phyloP scores from a whole-genome alignment of 2,329 filamentous ascomycete genomes.

The Berkeleyomyces basicola region DNA sequence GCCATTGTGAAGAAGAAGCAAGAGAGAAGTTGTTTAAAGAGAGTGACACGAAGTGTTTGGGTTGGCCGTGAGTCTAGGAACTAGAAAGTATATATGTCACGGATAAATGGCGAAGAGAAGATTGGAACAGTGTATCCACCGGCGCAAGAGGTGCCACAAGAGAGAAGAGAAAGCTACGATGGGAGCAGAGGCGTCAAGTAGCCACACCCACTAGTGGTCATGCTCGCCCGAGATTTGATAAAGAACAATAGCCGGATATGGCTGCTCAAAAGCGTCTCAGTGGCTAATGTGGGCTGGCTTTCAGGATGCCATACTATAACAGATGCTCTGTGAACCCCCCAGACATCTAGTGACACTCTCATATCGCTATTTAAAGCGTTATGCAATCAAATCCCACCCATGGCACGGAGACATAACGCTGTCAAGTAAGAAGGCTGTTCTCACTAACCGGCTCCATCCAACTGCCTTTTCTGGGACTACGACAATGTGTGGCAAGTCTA shows the following conservation, averaged over 20 bases:
- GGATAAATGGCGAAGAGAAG: not conserved
- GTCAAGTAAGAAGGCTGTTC: not conserved
- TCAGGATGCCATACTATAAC: too few species aligned
- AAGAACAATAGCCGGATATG: not conserved
- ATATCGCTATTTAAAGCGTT: too few species aligned
- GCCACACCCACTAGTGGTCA: not conserved
- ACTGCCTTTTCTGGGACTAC: not conserved
- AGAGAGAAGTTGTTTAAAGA: not conserved
- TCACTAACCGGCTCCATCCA: not conserved
- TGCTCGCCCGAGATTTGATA: not conserved
- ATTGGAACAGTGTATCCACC: not conserved
- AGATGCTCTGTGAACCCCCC: too few species aligned
- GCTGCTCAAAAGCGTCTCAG: not conserved
- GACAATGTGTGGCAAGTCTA: not conserved
- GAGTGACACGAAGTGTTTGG: not conserved
- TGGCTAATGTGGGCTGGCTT: not conserved
- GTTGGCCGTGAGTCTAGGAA: not conserved
- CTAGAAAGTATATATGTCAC: not conserved
- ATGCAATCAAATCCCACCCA: too few species aligned
- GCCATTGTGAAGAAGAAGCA: conserved; percentile 8
- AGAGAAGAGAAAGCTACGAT: not conserved
- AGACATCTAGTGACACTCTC: too few species aligned
- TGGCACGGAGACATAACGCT: too few species aligned
- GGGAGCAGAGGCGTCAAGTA: not conserved
- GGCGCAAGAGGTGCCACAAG: too few species aligned